Percentiles rank a stretch among this genome's conserved stretches.
Conservation (phyloP, 2,329 filamentous ascomycete genomes). For the Nothophaeocryptopus gaeumannii region DNA sequence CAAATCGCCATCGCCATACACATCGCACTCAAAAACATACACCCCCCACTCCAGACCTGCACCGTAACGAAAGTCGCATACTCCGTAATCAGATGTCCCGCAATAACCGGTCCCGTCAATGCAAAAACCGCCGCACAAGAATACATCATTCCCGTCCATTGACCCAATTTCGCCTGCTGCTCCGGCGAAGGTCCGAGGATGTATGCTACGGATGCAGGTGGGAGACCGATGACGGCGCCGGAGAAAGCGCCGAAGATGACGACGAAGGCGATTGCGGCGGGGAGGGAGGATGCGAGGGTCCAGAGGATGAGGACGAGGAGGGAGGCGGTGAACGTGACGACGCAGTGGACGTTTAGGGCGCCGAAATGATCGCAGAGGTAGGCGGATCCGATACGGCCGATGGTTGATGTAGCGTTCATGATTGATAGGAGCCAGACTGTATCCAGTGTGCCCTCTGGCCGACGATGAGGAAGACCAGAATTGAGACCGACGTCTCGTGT, state of each 20-base stretch:
- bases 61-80: conserved; percentile 45
- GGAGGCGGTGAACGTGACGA: conserved; percentile 41
- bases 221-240: conserved; percentile 51
- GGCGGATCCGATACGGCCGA: conserved; percentile 47
- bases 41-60: conserved; percentile 47
- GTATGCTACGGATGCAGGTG: conserved; percentile 49
- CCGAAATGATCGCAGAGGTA: conserved; percentile 46
- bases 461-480: conserved; percentile 19
- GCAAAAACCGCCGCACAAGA: conserved; percentile 44
- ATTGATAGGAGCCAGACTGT: conserved; percentile 51
- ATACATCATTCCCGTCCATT: conserved; percentile 56
- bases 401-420: conserved; percentile 50
- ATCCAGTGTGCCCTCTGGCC: conserved; percentile 36
- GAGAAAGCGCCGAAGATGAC: conserved; percentile 49
- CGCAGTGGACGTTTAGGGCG: conserved; percentile 46
- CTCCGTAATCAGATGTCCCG: conserved; percentile 44
- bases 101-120: conserved; percentile 48
- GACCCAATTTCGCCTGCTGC: conserved; percentile 44
- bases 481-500: conserved; percentile 19
- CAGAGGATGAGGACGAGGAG: conserved; percentile 46
- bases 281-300: conserved; percentile 40
- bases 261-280: conserved; percentile 46
- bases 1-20: conserved; percentile 40
- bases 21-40: conserved; percentile 40
- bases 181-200: conserved; percentile 39